These are phyloP conservation scores for Platismatia glauca DNA, from an alignment of 495 filamentous ascomycete genomes.

Conservation along the genomic window DNA sequence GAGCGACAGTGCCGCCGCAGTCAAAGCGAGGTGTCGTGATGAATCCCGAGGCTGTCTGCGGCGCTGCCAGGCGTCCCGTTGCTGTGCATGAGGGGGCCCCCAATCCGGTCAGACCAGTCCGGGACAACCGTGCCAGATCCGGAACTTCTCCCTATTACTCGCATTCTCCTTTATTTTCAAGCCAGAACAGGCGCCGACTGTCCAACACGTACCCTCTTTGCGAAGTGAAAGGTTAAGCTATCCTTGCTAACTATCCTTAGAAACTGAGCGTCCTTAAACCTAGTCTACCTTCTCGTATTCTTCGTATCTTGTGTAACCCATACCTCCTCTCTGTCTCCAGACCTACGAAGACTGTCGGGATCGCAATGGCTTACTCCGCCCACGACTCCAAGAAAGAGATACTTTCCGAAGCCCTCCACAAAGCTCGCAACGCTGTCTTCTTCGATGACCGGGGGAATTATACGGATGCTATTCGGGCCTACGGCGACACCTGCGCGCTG, in stretches of 20 bases:
- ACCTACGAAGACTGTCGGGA: background rate
- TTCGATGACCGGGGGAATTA: slow-evolving; percentile 7
- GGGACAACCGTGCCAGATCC: background rate
- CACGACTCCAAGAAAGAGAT: background rate
- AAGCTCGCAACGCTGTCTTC: slow-evolving; percentile 10
- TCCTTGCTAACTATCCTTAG: no score
- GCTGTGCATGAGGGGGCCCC: background rate
- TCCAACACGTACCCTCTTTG: background rate
- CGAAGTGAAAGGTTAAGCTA: background rate
- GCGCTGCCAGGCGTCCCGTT: background rate
- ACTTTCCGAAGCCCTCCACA: slow-evolving; percentile 9
- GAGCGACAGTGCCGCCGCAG: background rate
- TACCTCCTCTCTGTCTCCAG: background rate
- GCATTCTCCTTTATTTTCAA: background rate
- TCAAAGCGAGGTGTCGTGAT: background rate
- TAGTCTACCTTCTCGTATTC: background rate
- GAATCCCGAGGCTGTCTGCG: background rate
- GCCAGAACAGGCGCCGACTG: background rate
- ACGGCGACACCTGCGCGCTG: slow-evolving; percentile 8
- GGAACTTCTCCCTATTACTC: background rate
- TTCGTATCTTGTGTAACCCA: background rate
- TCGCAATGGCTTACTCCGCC: slow-evolving; percentile 1
- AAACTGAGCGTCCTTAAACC: background rate
- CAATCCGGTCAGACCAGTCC: background rate
- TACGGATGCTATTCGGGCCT: slow-evolving; percentile 6